Base-by-base conservation (phyloP, 352 stramenopile genomes). In the Pythium dissotocum region DNA sequence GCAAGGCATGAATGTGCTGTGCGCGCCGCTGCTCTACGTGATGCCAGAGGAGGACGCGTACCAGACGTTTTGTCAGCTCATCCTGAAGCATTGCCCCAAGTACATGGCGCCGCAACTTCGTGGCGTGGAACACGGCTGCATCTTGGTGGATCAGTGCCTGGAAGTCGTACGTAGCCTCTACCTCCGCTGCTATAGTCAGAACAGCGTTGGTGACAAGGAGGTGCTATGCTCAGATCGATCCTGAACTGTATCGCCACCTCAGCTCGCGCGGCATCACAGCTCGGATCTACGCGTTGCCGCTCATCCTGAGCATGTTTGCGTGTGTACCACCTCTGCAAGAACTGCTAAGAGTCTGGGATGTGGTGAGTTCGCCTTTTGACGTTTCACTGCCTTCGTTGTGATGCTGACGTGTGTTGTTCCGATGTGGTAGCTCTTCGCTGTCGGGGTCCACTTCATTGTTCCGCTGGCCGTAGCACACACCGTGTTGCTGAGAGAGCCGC, bases 1-100 rank as follows among this genome's bases (percentile, higher is more conserved):
- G n/a, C 92, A 98, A 69, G 91, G 91, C 48, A 97, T 98, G 89
- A 98, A 97, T 65, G 81, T 97, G 26, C 60, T 98, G 18, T 96
- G 87, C 61, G 91, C 88, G 13, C 89, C 91, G 51, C 72, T 98
- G 49, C 72, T 98, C n/a, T 98, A 96, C 69, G 89, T 96, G n/a
- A 83, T 98, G 76, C 88, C 91, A 3, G 92, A 97, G 55, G 74
- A 88, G 14, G 92, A 98, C 51, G 92, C 92, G 21, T 98, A 97
- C 68, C 87, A 89, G 54, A 93, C 84, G n/a, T 98, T 98, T 61
- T 89, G 88, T 58, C 80, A 89, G 55, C 77, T 98, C 28, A 85
- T 98, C 53, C 83, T 89, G 32, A 76, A 85, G 28, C 91, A 98
- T 73, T 95, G 91, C 65, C 92, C 92, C 40, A 85, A 92, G 53